Conservation (phyloP, 345 rosid genomes). For the Salix purpurea region DNA sequence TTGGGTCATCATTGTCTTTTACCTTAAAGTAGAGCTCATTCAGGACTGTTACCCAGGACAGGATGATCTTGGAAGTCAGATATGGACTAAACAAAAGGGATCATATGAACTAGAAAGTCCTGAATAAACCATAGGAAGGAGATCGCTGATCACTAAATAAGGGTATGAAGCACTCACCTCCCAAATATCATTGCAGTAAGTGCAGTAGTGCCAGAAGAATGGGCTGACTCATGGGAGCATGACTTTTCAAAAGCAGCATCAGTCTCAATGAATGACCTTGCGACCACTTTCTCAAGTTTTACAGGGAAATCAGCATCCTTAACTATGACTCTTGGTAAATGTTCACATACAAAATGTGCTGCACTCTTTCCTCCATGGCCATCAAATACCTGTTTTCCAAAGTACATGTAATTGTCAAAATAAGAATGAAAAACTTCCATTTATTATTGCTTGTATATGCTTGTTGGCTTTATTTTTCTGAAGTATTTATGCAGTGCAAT, state of each 20-base stretch:
- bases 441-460: neutral
- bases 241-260: conserved; percentile 64
- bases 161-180: conserved; percentile 34
- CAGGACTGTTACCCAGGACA: neutral
- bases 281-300: conserved; percentile 60
- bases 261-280: conserved; percentile 64
- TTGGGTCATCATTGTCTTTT: neutral
- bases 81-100: neutral
- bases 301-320: conserved; percentile 72
- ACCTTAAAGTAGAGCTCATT: neutral
- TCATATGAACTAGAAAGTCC: neutral
- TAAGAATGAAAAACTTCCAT: neutral
- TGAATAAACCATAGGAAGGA: neutral
- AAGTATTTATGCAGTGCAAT: neutral
- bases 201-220: conserved; percentile 83
- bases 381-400: conserved; percentile 60
- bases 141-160: neutral
- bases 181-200: conserved; percentile 83
- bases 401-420: neutral
- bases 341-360: conserved; percentile 64
- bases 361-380: conserved; percentile 88
- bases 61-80: neutral
- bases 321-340: conserved; percentile 71
- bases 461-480: neutral
- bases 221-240: conserved; percentile 42